Base-by-base conservation (phyloP, 2,329 filamentous ascomycete species). In the Neopestalotiopsis sp. region DNA sequence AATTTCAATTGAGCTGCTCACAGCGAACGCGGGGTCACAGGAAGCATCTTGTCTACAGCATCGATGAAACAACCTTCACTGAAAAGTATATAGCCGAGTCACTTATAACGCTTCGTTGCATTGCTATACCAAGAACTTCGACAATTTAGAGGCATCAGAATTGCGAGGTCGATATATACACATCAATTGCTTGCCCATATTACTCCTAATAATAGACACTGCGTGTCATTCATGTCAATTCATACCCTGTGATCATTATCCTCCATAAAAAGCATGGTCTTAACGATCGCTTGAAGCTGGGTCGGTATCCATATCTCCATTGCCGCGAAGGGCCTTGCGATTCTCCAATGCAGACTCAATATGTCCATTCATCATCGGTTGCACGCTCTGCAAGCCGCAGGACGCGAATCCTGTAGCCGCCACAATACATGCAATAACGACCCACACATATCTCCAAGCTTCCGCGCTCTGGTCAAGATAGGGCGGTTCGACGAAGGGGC, bases 321-420 rank as follows among this genome's bases (percentile, higher is more conserved):
- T 10, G 30, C 38, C n/a, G n/a, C n/a, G n/a, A n/a, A n/a, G 14
- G 5, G n/a, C 38, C 62, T 65, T 65, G 38, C n/a, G 28, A 28
- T 58, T n/a, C 49, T 66, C 64, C 49, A 66, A 40, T 30, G 64
- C 64, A 34, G 64, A 66, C 32, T 66, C 64, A 45, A 66, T 30
- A 45, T 66, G 64, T 5, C 49, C 49, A 58, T 66, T 66, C 64
- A 66, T 66, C 64, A 57, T 66, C 5, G 64, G 24, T 20, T n/a
- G 34, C 7, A 66, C 64, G 32, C 45, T 57, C n/a, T 66, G 42
- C 1, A 66, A 40, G 5, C 10, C 45, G 32, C 64, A 66, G 7
- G 45, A 20, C 9, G 64, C 64, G 38, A 66, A 14, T n/a, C 45
- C 64, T n/a, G 34, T 58, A 24, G 49, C 64, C 10, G 49, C 45